Conservation (phyloP, 371 early-diverging fungal species). For the Apophysomyces ossiformis region DNA sequence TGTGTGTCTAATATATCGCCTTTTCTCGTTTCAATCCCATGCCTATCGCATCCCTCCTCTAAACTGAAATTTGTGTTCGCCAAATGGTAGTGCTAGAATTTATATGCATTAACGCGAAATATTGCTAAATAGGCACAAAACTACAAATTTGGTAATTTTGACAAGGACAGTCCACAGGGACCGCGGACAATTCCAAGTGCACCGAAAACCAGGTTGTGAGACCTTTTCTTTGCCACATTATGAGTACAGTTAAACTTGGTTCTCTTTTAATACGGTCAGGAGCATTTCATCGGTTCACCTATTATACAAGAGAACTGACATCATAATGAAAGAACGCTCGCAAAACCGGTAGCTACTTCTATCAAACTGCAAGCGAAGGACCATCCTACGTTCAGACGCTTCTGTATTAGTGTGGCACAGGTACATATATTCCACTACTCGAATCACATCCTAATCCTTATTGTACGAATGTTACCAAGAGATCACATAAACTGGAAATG, state of each 20-base stretch:
- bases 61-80: too few species aligned
- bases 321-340: conserved; percentile 60
- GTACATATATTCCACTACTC: conserved; percentile 24
- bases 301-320: background rate
- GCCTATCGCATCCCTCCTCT: too few species aligned
- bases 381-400: conserved; percentile 70
- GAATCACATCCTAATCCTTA: background rate
- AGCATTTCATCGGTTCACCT: background rate
- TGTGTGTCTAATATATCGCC: too few species aligned
- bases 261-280: conserved; percentile 60
- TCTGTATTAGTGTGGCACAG: conserved; percentile 87
- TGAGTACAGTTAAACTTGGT: conserved; percentile 70
- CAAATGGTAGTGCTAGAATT: too few species aligned
- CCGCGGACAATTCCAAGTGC: too few species aligned
- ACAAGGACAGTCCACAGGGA: too few species aligned
- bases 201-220: too few species aligned
- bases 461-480: conserved; percentile 27
- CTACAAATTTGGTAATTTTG: too few species aligned
- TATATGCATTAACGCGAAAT: too few species aligned
- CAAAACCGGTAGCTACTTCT: conserved; percentile 82
- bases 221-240: background rate
- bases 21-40: too few species aligned
- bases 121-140: too few species aligned
- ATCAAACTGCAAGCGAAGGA: conserved; percentile 80
- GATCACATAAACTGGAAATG: conserved; percentile 74